Conservation (phyloP, 1,284 basidiomycete species). For the Agaricales sp. region DNA sequence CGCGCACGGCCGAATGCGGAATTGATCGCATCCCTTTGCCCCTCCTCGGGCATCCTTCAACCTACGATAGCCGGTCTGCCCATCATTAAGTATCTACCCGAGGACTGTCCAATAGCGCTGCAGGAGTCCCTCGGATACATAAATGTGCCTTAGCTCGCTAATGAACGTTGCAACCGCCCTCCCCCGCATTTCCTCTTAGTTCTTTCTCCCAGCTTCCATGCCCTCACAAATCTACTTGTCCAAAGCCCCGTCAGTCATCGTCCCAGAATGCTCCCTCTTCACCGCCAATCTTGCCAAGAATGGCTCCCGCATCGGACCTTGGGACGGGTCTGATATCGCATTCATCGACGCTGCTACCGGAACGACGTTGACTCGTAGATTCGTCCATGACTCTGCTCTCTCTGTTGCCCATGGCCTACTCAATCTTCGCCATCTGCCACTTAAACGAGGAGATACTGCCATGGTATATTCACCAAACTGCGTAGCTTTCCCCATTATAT, state of each 20-base stretch:
- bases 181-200: too few species aligned
- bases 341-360: conserved; percentile 62
- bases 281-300: conserved; percentile 35
- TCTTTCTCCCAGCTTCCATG: too few species aligned
- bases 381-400: conserved; percentile 44
- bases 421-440: conserved; percentile 22
- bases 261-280: conserved; percentile 36
- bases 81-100: too few species aligned
- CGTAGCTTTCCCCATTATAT: conserved; percentile 40
- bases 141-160: too few species aligned
- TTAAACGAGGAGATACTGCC: conserved; percentile 32
- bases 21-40: too few species aligned
- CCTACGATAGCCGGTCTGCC: too few species aligned
- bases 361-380: conserved; percentile 41
- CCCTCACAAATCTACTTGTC: conserved; percentile 20
- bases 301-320: conserved; percentile 26
- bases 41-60: too few species aligned
- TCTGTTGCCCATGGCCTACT: conserved; percentile 46
- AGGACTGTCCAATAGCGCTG: too few species aligned
- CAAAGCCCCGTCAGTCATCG: conserved; percentile 14
- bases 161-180: too few species aligned
- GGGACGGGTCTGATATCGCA: conserved; percentile 33
- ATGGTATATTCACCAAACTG: conserved; percentile 54
- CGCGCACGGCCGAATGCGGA: too few species aligned
- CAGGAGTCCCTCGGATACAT: too few species aligned